Conservation (phyloP, 345 rosid species). For the Salix koriyanagi region DNA sequence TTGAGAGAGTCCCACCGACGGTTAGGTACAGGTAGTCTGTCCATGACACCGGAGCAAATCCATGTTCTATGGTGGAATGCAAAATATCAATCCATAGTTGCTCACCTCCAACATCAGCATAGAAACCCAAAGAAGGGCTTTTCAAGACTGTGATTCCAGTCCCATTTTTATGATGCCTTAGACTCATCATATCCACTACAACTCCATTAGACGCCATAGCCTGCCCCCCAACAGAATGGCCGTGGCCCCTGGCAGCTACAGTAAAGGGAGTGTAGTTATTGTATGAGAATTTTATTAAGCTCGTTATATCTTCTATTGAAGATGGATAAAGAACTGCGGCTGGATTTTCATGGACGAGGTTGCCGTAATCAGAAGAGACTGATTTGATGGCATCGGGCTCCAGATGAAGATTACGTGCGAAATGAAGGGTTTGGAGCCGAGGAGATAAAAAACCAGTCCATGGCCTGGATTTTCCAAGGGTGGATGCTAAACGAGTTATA, state of each 20-base stretch:
- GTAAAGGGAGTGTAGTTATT: constrained; percentile 31
- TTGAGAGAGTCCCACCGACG: constrained; percentile 92
- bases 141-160: constrained; percentile 22
- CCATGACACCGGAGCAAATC: constrained; percentile 92
- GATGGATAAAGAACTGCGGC: constrained; percentile 68
- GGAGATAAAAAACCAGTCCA: constrained; percentile 12
- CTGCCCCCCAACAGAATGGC: constrained; percentile 88
- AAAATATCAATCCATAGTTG: constrained; percentile 91
- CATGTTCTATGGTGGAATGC: constrained; percentile 57
- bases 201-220: constrained; percentile 72
- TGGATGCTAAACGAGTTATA: constrained; percentile 22
- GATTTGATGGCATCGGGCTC: constrained; percentile 40
- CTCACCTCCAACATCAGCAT: constrained; percentile 82
- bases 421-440: constrained; percentile 16
- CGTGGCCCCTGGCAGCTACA: constrained; percentile 84
- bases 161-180: constrained; percentile 28
- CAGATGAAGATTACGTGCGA: constrained; percentile 26
- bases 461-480: constrained; percentile 25
- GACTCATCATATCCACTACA: constrained; percentile 77
- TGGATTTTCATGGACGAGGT: constrained; percentile 45
- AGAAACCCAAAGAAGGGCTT: constrained; percentile 12
- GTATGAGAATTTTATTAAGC: constrained; percentile 43
- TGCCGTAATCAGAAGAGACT: constrained; percentile 66
- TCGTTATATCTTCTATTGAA: constrained; percentile 40
- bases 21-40: constrained; percentile 89